Conservation (phyloP, 306 rosid species). For the Fagus sylvatica region DNA sequence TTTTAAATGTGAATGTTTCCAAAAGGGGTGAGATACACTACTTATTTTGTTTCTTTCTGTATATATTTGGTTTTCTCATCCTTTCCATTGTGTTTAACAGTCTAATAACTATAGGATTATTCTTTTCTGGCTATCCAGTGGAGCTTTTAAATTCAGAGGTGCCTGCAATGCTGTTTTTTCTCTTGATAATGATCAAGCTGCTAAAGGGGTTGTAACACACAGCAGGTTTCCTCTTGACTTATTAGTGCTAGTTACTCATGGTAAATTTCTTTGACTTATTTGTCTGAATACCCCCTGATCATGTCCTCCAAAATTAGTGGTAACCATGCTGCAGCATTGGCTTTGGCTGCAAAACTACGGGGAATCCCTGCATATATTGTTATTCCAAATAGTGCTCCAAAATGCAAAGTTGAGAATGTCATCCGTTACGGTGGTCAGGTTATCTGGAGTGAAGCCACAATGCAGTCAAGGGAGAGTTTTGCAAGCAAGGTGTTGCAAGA, state of each 20-base stretch:
- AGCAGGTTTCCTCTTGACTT: conserved; percentile 65
- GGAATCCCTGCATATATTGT: conserved; percentile 85
- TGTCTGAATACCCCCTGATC: conserved; percentile 32
- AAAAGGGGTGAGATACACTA: conserved; percentile 67
- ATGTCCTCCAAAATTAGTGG: conserved; percentile 61
- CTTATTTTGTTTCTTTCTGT: not conserved
- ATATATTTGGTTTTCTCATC: conserved; percentile 14
- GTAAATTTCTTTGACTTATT: conserved; percentile 2
- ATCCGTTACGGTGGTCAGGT: conserved; percentile 77
- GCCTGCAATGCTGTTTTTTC: conserved; percentile 92
- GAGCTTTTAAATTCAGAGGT: conserved; percentile 93
- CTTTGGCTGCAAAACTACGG: conserved; percentile 91
- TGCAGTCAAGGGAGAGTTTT: conserved; percentile 64
- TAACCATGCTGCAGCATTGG: conserved; percentile 92
- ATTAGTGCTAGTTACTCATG: conserved; percentile 14
- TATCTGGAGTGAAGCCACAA: conserved; percentile 65
- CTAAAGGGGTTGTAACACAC: conserved; percentile 89
- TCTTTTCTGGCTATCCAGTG: conserved; percentile 43
- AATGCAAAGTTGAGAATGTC: conserved; percentile 87
- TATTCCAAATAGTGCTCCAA: conserved; percentile 76
- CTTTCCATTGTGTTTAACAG: not conserved
- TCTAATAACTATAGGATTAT: not conserved
- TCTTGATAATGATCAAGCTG: conserved; percentile 65
- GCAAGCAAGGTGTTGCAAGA: conserved; percentile 67
- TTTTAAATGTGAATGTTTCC: conserved; percentile 89